Evolutionary conservation across 2,329 filamentous ascomycete species (phyloP), one percentile per base, ranked within the genome.

Genomic region (Fusarium sp.): DNA sequence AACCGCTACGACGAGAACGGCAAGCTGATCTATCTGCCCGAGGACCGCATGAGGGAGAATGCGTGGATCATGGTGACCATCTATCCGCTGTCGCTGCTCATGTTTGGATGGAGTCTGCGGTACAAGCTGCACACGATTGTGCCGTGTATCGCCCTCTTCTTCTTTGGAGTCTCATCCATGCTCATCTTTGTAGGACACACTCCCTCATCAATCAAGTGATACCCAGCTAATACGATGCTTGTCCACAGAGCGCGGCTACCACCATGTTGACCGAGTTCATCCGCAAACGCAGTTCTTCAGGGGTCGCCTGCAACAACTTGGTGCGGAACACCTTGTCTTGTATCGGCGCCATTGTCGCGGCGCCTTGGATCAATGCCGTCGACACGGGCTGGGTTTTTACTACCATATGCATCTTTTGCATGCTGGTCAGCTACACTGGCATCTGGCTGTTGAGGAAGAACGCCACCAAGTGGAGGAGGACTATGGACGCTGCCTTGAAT

Each of bases 211-310:
- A n/a, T 13, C 23, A 7, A 4, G 23, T 4, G 7, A 6, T 18
- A 46, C 6, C 16, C 9, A 39, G 41, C 71, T 76, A 63, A 73
- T 51, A 30, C 16, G 2, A 11, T 7, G 4, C 15, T 7, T 18
- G n/a, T 34, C 31, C 36, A 37, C 18, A 83, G 82, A 80, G 89
- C 51, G 87, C 89, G 72, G 85, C 89, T 0, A 94, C 92, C 0
- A 96, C 94, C 0, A 94, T 96, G 92, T 83, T 96, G 70, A 95
- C 93, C 0, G 93, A 96, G 76, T 94, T 95, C 76, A 91, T 95
- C 85, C 92, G 92, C 13, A 86, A 88, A 43, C 86, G 87, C 67
- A 91, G 90, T 52, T 92, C 90, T 5, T 88, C 88, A 11, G 93
- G 92, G 1, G 92, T 95, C 4, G 94, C 93, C 0, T 84, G 95